Percentiles rank a stretch among this genome's conserved stretches.
Evolutionary conservation across 2,329 filamentous ascomycete genomes (phyloP).

Genomic region (Huntiella bhutanensis): DNA sequence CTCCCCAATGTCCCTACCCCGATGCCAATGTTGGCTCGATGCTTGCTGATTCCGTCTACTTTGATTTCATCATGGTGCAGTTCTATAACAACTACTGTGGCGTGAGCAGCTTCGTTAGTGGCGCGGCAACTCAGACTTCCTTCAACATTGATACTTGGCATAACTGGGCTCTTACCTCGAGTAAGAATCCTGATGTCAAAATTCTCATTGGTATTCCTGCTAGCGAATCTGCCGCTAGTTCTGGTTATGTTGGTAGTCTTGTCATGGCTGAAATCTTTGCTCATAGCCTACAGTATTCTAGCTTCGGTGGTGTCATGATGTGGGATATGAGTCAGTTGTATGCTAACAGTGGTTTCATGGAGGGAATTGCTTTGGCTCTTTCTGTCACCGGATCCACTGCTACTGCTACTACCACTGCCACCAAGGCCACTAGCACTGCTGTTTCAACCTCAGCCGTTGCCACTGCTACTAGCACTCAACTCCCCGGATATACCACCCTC

Average conservation of each 20-base stretch:
- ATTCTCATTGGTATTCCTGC: slow-evolving; percentile 27
- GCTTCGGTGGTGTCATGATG: slow-evolving; percentile 28
- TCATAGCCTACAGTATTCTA: slow-evolving; percentile 18
- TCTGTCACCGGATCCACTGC: not conserved
- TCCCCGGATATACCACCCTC: slow-evolving; percentile 3
- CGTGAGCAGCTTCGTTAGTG: slow-evolving; percentile 25
- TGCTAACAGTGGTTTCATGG: slow-evolving; percentile 37
- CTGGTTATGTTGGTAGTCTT: slow-evolving; percentile 20
- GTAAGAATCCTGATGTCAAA: slow-evolving; percentile 32
- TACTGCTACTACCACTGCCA: slow-evolving; percentile 18
- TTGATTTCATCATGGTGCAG: slow-evolving; percentile 28
- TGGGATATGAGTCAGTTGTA: slow-evolving; percentile 26
- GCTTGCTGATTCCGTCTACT: slow-evolving; percentile 21
- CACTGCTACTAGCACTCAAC: not conserved
- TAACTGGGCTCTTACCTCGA: slow-evolving; percentile 39
- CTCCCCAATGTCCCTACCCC: slow-evolving; percentile 25
- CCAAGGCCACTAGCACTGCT: slow-evolving; percentile 20
- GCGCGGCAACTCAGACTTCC: slow-evolving; percentile 16
- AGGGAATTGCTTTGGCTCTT: slow-evolving; percentile 22
- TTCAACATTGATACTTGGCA: slow-evolving; percentile 34
- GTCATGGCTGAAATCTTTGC: slow-evolving; percentile 22
- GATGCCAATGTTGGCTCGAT: slow-evolving; percentile 21
- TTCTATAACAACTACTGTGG: slow-evolving; percentile 42
- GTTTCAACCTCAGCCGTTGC: slow-evolving; percentile 13
- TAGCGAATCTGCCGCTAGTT: slow-evolving; percentile 19